These are phyloP conservation scores for Sorghum bicolor DNA, from an alignment of 176 grass and related monocot genomes.

Conservation along the genomic window Sorghum_bicolor_NCBIv3 NC_012873.2:59157501-59158000, in stretches of 20 bases:
- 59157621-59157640: neutral
- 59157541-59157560: neutral
- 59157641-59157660: too few species aligned
- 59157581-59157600: neutral
- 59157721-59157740: neutral
- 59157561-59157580: neutral
- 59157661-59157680: neutral
- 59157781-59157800: neutral
- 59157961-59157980: neutral
- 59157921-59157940: neutral
- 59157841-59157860: neutral
- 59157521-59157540: neutral
- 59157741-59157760: neutral
- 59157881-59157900: neutral
- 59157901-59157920: neutral
- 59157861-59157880: neutral
- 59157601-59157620: neutral
- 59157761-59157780: neutral
- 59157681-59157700: neutral
- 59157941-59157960: neutral
- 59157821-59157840: conserved; percentile 2
- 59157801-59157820: neutral
- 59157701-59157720: neutral
- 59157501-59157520: neutral
- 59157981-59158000: neutral